phyloP scores from a whole-genome alignment of 2,329 filamentous ascomycete species.

The Trichocomaceae sp. region DNA sequence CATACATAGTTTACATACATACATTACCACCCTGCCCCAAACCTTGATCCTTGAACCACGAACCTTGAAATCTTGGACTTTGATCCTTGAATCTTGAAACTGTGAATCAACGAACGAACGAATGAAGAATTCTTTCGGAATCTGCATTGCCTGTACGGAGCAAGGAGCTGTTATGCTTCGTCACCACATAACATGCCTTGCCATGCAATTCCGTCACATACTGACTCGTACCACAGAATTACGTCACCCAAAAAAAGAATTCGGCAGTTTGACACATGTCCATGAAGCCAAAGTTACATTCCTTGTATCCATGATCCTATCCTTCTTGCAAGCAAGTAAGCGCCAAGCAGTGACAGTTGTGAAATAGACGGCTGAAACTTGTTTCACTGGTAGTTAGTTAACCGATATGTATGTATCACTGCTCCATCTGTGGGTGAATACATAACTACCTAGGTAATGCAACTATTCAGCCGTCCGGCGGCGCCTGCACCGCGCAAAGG shows the following conservation, averaged over 20 bases:
- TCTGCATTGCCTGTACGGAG: too few species aligned
- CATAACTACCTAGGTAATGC: not conserved
- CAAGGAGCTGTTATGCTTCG: conserved; percentile 5
- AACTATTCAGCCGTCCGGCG: not conserved
- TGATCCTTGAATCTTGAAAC: too few species aligned
- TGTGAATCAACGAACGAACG: not conserved
- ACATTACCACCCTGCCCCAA: too few species aligned
- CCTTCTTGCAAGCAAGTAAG: not conserved
- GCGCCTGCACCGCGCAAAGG: not conserved
- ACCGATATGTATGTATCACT: not conserved
- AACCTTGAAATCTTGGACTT: too few species aligned
- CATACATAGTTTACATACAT: too few species aligned
- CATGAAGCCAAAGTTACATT: not conserved
- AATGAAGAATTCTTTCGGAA: not conserved
- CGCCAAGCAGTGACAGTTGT: not conserved
- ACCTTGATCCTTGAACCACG: too few species aligned
- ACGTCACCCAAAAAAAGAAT: not conserved
- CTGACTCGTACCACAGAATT: not conserved
- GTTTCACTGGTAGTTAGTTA: not conserved
- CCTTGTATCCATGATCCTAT: not conserved
- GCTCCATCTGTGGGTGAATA: too few species aligned
- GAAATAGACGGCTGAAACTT: not conserved
- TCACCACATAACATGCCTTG: not conserved
- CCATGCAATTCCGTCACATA: not conserved
- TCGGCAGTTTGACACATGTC: not conserved